Conservation (phyloP, 768 basidiomycete species). For the Rhizopogon salebrosus region DNA sequence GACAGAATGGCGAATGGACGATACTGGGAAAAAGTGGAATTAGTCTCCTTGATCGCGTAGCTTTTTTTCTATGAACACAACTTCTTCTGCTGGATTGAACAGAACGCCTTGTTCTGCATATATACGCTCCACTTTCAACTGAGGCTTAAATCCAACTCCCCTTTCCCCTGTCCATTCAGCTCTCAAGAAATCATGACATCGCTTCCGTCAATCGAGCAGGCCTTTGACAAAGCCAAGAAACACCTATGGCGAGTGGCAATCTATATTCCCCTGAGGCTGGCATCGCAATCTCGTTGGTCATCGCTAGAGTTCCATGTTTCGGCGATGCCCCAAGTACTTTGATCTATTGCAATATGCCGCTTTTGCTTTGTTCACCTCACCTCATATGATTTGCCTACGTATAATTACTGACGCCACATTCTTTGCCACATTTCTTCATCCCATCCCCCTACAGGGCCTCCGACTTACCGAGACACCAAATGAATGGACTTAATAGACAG, state of each 20-base stretch:
- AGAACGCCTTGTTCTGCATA: constrained; percentile 22
- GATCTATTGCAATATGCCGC: constrained; percentile 3
- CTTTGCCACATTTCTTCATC: constrained; percentile 15
- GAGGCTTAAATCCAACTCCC: constrained; percentile 19
- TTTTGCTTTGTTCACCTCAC: constrained; percentile 12
- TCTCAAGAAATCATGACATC: constrained; percentile 19
- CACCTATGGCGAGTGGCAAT: constrained; percentile 27
- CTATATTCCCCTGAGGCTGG: constrained; percentile 2
- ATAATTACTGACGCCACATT: constrained; percentile 28
- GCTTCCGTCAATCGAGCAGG: constrained; percentile 22
- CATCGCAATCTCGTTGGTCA: background rate
- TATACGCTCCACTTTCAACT: constrained; percentile 21
- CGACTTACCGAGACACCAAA: constrained; percentile 22
- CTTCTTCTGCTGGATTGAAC: constrained; percentile 23
- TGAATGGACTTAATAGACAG: constrained; percentile 11
- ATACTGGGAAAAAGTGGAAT: constrained; percentile 31
- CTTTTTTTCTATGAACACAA: constrained; percentile 36
- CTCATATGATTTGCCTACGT: constrained; percentile 15
- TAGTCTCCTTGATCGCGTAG: constrained; percentile 32
- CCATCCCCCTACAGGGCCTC: constrained; percentile 22
- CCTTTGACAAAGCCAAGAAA: constrained; percentile 32
- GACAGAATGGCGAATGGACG: constrained; percentile 30
- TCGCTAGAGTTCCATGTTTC: background rate
- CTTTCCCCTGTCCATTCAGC: constrained; percentile 16
- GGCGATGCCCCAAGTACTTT: background rate